Percentiles rank a stretch among this genome's conserved stretches.
phyloP scores from a whole-genome alignment of 805 yeast species.

The Wickerhamomyces chambardii region DNA sequence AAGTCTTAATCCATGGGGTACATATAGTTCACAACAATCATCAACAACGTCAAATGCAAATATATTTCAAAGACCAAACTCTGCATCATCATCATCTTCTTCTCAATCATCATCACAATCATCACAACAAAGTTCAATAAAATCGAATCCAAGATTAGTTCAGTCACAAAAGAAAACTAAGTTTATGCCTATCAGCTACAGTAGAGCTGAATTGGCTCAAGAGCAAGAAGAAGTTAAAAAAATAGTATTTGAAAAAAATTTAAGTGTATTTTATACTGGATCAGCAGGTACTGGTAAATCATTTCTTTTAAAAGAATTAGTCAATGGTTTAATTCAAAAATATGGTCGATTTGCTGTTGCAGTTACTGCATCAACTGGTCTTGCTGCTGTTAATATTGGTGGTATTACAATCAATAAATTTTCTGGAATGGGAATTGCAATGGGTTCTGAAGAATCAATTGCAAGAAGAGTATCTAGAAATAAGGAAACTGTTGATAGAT shows the following conservation, averaged over 20 bases:
- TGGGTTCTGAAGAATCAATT: constrained; percentile 35
- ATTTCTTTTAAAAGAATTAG: constrained; percentile 54
- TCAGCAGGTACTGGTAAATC: constrained; percentile 89
- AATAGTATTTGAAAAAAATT: constrained; percentile 37
- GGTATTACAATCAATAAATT: constrained; percentile 84
- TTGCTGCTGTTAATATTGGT: constrained; percentile 92
- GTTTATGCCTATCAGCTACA: no score
- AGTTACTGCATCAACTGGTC: constrained; percentile 91
- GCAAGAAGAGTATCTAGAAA: constrained; percentile 39
- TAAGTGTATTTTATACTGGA: constrained; percentile 69
- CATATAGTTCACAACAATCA: background rate
- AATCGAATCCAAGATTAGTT: constrained; percentile 7
- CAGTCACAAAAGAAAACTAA: no score
- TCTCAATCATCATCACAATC: no score
- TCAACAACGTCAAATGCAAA: background rate
- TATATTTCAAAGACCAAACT: no score
- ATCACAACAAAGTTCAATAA: background rate
- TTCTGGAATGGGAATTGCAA: constrained; percentile 80
- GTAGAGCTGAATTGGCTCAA: constrained; percentile 14
- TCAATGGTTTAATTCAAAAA: constrained; percentile 35
- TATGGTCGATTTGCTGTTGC: constrained; percentile 51
- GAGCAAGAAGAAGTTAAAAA: constrained; percentile 48
- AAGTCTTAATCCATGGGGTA: background rate
- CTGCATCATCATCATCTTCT: background rate
- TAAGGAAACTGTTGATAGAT: constrained; percentile 34